Percentiles rank a stretch among this genome's conserved stretches.
phyloP scores from a whole-genome alignment of 768 basidiomycete species.

The Tulasnella sp. region DNA sequence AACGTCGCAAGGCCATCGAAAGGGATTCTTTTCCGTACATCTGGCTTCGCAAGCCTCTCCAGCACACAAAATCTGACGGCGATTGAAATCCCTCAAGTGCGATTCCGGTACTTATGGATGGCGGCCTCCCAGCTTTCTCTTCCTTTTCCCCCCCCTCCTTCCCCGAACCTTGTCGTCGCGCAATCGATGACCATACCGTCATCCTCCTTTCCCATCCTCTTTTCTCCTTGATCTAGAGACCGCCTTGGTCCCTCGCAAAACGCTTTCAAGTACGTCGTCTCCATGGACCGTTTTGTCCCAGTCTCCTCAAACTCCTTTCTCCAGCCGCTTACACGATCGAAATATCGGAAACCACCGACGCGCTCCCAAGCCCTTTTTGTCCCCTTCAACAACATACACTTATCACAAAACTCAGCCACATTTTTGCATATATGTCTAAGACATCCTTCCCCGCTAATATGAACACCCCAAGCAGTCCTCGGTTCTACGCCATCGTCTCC shows the following conservation, averaged over 20 bases:
- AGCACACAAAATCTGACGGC: slow-evolving; percentile 5
- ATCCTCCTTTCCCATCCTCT: neutral
- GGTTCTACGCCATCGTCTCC: slow-evolving; percentile 14
- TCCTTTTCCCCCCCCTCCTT: neutral
- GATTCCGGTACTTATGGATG: neutral
- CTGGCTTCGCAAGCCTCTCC: slow-evolving; percentile 9
- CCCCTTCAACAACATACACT: neutral
- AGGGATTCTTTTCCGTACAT: slow-evolving; percentile 7
- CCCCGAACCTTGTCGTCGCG: slow-evolving; percentile 11
- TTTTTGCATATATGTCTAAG: neutral
- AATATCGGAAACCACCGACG: neutral
- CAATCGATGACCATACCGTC: slow-evolving; percentile 5
- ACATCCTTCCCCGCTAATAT: neutral
- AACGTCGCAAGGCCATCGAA: neutral
- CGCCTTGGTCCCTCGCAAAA: neutral
- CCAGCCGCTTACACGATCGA: neutral
- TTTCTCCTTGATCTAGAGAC: neutral
- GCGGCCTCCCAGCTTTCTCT: neutral
- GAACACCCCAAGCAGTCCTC: slow-evolving; percentile 10
- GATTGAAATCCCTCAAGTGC: slow-evolving; percentile 2
- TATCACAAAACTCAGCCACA: neutral
- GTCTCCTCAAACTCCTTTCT: neutral
- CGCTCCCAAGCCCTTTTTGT: neutral
- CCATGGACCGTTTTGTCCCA: neutral
- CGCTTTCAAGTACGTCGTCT: neutral